Evolutionary conservation across 352 stramenopile species (phyloP).

Genomic region (Pythium dissimile): DNA sequence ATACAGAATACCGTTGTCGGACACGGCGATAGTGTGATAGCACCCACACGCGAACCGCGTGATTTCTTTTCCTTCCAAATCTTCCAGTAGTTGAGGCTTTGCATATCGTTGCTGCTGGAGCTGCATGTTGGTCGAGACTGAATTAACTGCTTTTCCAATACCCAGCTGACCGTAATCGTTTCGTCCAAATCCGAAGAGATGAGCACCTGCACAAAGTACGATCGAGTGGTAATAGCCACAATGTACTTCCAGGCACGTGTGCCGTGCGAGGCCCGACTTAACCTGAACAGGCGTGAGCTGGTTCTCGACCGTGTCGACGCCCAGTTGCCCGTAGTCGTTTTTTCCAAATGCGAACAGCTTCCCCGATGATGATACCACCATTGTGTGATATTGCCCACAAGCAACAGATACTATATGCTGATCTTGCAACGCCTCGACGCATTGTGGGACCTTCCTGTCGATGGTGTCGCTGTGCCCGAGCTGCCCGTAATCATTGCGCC

Average conservation of each 20-base stretch:
- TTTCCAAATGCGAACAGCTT: constrained; percentile 88
- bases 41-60: constrained; percentile 85
- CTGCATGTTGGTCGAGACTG: constrained; percentile 42
- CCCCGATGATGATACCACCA: constrained; percentile 65
- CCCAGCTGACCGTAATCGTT: constrained; percentile 95
- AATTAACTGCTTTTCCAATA: constrained; percentile 46
- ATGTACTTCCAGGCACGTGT: constrained; percentile 71
- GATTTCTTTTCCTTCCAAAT: constrained; percentile 84
- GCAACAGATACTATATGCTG: constrained; percentile 71
- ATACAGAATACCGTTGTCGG: constrained; percentile 88
- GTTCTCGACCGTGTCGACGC: constrained; percentile 70
- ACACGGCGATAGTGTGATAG: constrained; percentile 89
- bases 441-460: constrained; percentile 83
- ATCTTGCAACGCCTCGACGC: constrained; percentile 54
- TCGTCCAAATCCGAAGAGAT: constrained; percentile 85
- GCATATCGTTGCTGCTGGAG: constrained; percentile 72
- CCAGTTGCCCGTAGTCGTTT: constrained; percentile 93
- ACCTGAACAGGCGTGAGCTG: constrained; percentile 58
- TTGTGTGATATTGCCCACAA: constrained; percentile 92
- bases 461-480: constrained; percentile 87
- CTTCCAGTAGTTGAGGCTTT: constrained; percentile 49
- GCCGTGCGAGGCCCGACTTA: constrained; percentile 49
- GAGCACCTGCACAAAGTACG: constrained; percentile 57
- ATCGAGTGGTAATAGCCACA: constrained; percentile 94
- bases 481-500: constrained; percentile 92